A percentile compares a stretch with the other conserved stretches of the same genome.
Conservation (phyloP, 441 rosid genomes). For the Adansonia rubrostipa region DNA sequence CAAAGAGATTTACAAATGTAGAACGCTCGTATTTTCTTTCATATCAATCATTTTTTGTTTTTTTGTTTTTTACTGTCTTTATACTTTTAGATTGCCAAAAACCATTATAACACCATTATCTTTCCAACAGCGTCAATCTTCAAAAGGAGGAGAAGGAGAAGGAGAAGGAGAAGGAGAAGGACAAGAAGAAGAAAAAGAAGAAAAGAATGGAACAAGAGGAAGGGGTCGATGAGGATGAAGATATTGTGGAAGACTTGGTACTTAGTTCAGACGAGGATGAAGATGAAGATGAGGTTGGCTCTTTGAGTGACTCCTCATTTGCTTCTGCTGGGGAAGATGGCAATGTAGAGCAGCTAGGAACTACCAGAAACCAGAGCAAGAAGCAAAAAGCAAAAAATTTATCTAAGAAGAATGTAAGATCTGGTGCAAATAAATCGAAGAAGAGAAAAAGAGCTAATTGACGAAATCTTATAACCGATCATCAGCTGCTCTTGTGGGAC, state of each 20-base stretch:
- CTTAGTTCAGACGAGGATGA: constrained; percentile 87
- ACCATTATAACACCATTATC: neutral
- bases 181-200: constrained; percentile 53
- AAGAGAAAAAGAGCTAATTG: constrained; percentile 30
- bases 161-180: constrained; percentile 52
- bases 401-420: constrained; percentile 31
- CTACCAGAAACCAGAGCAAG: constrained; percentile 28
- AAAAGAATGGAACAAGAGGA: constrained; percentile 37
- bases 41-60: neutral
- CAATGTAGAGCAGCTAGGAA: constrained; percentile 22
- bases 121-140: constrained; percentile 48
- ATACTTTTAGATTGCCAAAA: neutral
- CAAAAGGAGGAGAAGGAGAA: constrained; percentile 52
- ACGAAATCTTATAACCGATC: neutral
- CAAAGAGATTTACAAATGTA: neutral
- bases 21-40: neutral
- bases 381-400: constrained; percentile 34
- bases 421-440: constrained; percentile 37
- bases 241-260: constrained; percentile 82
- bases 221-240: constrained; percentile 62
- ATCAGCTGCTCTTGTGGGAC: neutral
- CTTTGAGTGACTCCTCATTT: constrained; percentile 30
- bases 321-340: constrained; percentile 37
- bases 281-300: constrained; percentile 57
- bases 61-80: neutral